Evolutionary conservation across 2,329 filamentous ascomycete genomes (phyloP).

Genomic region (Ciborinia camelliae): DNA sequence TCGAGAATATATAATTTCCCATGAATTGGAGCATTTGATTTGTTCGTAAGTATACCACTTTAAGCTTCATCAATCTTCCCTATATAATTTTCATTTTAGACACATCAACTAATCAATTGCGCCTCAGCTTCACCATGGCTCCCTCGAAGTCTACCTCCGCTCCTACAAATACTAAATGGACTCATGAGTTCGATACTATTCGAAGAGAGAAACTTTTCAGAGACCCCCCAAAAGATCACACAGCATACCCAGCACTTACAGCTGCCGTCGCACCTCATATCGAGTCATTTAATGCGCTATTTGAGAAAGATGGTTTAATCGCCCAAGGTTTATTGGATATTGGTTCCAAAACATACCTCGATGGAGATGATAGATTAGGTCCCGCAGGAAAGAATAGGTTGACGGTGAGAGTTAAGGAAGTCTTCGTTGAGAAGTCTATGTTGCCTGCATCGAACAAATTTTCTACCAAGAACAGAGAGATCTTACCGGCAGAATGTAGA

Average conservation of each 20-base stretch:
- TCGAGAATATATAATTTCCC: background rate
- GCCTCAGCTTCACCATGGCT: slow-evolving; percentile 27
- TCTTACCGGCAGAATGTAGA: slow-evolving; percentile 88
- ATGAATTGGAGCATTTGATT: slow-evolving; percentile 14
- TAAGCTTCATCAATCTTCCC: too few relatives aligned
- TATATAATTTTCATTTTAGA: background rate
- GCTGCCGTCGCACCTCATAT: slow-evolving; percentile 88
- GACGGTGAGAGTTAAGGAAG: slow-evolving; percentile 72
- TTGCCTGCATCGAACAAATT: slow-evolving; percentile 82
- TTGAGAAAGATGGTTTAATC: slow-evolving; percentile 69
- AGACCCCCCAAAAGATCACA: slow-evolving; percentile 81
- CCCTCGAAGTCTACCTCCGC: slow-evolving; percentile 23
- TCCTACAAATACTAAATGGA: slow-evolving; percentile 67
- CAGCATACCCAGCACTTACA: slow-evolving; percentile 83
- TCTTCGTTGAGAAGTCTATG: slow-evolving; percentile 77
- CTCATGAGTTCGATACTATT: slow-evolving; percentile 79
- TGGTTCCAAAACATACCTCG: slow-evolving; percentile 81
- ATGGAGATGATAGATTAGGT: slow-evolving; percentile 66
- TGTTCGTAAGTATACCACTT: slow-evolving; percentile 4
- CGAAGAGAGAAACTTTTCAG: slow-evolving; percentile 85
- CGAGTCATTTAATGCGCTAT: slow-evolving; percentile 91
- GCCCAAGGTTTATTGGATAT: slow-evolving; percentile 81
- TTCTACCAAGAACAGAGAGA: slow-evolving; percentile 72
- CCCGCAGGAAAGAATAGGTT: slow-evolving; percentile 67
- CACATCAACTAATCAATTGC: background rate